phyloP scores from a whole-genome alignment of 345 rosid species.

The Boechera retrofracta region DNA sequence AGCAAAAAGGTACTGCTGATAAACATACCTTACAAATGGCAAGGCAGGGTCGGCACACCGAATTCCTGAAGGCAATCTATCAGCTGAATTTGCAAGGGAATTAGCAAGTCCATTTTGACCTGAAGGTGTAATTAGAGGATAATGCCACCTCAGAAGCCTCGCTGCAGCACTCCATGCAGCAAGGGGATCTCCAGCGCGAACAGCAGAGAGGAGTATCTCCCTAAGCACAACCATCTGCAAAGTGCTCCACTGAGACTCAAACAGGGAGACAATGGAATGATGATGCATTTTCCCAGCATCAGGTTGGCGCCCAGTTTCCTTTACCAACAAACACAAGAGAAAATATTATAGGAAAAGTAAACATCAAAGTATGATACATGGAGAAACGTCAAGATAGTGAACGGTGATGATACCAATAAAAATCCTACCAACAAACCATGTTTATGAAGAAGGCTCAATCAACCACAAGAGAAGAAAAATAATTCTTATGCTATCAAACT shows the following conservation, averaged over 20 bases:
- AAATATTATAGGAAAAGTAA: slow-evolving; percentile 8
- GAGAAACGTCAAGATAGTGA: slow-evolving; percentile 19
- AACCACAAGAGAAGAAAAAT: slow-evolving; percentile 7
- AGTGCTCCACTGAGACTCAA: slow-evolving; percentile 98
- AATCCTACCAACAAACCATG: neutral
- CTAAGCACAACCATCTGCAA: slow-evolving; percentile 99
- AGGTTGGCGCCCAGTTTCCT: slow-evolving; percentile 69
- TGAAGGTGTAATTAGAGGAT: slow-evolving; percentile 95
- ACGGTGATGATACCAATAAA: slow-evolving; percentile 6
- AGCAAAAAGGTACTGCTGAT: slow-evolving; percentile 21
- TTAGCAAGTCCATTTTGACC: slow-evolving; percentile 98
- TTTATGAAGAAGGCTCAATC: slow-evolving; percentile 30
- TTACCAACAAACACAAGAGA: slow-evolving; percentile 35
- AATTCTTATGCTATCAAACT: slow-evolving; percentile 35
- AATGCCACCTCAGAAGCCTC: slow-evolving; percentile 87
- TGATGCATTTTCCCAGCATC: slow-evolving; percentile 81
- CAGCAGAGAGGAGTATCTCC: slow-evolving; percentile 96
- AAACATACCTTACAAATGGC: slow-evolving; percentile 84
- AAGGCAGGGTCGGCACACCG: slow-evolving; percentile 98
- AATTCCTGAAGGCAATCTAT: slow-evolving; percentile 92
- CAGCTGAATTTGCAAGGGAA: slow-evolving; percentile 86
- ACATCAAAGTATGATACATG: neutral
- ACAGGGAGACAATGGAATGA: slow-evolving; percentile 82
- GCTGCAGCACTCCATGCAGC: slow-evolving; percentile 99
- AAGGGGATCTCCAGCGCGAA: slow-evolving; percentile 97